Evolutionary conservation across 176 grass and related monocot species (phyloP), one percentile per base, ranked within the genome.

Genomic region (Avena insularis): DNA sequence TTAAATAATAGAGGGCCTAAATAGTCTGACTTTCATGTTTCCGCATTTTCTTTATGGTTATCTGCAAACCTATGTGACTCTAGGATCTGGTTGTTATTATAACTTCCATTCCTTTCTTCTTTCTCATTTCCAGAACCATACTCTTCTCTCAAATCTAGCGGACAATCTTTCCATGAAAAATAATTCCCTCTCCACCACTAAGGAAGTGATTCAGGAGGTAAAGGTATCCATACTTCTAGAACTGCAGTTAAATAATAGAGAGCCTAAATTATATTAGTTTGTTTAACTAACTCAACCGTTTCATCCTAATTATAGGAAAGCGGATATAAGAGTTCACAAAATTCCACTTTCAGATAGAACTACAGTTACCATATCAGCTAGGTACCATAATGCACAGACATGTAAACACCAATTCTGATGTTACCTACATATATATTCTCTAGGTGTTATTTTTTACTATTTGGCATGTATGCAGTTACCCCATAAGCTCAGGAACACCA

Each of bases 91-190:
- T 75, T 86, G n/a, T 69, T 83, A 63, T 78, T 75, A 38, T 23
- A 86, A 70, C 50, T 70, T 40, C 68, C 82, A 86, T 83, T 84
- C 61, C 59, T 82, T 84, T 88, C 86, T 20, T 89, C 86, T 82
- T 46, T 86, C 29, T 95, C 89, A 75, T 63, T 92, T 75, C 86
- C 90, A 80, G 89, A 90, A 33, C 79, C 79, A 76, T 56, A 91
- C 17, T 90, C 92, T 72, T 94, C 84, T 36, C 79, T 87, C 38
- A 74, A 87, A 62, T 85, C 81, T 17, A 90, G 51, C 0, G 88
- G 89, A 20, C n/a, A 66, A 70, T 89, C 58, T 89, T 89, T 84
- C 80, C 83, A 92, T 62, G 35, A 77, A 20, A 88, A 77, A 81
- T 78, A 16, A 74, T 71, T 73, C 13, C 56, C 55, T 62, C 80